Evolutionary conservation across 257 asterid species (phyloP).

Genomic region (Scutellaria barbata): DNA sequence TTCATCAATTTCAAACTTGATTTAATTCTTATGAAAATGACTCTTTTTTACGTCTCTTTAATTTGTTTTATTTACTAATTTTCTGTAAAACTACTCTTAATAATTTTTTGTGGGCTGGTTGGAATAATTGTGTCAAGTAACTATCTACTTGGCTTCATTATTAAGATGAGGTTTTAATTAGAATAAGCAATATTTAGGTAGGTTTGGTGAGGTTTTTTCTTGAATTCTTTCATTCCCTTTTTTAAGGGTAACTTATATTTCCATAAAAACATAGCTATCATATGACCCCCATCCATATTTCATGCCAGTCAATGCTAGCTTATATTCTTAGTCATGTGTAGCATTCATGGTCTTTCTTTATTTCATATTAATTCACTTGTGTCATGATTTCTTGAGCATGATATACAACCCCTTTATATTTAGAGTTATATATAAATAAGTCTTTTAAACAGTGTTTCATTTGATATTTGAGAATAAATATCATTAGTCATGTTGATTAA

Average conservation of each 20-base stretch:
- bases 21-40: not conserved
- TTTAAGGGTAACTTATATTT: not conserved
- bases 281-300: constrained; percentile 40
- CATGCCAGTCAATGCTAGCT: constrained; percentile 27
- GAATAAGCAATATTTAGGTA: constrained; percentile 5
- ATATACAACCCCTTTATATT: too few relatives aligned
- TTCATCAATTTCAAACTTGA: not conserved
- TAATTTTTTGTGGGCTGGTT: too few relatives aligned
- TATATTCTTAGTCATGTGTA: not conserved
- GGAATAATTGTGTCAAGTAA: too few relatives aligned
- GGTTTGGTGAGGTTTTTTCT: constrained; percentile 27
- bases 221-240: not conserved
- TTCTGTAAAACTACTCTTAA: too few relatives aligned
- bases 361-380: not conserved
- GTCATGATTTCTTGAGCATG: not conserved
- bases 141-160: too few relatives aligned
- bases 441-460: too few relatives aligned
- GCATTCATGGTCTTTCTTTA: not conserved
- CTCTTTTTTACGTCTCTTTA: not conserved
- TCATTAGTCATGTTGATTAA: not conserved
- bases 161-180: too few relatives aligned
- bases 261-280: constrained; percentile 15
- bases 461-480: too few relatives aligned
- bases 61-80: too few relatives aligned
- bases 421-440: too few relatives aligned